Base-by-base conservation (phyloP, 1,284 basidiomycete genomes). In the Anthracocystis setariae region DNA sequence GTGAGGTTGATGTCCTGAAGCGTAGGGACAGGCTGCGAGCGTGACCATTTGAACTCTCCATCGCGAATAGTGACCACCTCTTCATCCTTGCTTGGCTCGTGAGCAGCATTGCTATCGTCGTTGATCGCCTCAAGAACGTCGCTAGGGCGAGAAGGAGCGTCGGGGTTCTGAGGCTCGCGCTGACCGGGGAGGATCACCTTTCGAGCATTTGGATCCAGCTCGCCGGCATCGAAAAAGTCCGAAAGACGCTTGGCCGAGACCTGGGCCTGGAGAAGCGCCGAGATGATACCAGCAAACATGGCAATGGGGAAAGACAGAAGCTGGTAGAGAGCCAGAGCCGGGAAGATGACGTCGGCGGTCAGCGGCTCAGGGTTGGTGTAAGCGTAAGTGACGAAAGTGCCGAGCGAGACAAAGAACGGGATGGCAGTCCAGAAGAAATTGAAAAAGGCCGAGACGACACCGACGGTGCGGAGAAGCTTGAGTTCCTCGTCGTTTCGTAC, bases 301-400 rank as follows among this genome's bases (percentile, higher is more conserved):
- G 91, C 90, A 23, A 92, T 86, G 2, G 91, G 90, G 55, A 91
- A 70, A 23, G 90, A 86, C 3, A 92, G 85, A 27, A 93, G 84
- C 56, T 81, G 73, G 74, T 82, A 82, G 21, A 82, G 61, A 1
- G 80, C 79, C 29, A 82, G 63, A 3, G 81, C 74, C 10, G 79
- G 75, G 68, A 82, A 82, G 55, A 82, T 73, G 63, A 89, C 82
- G 0, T 89, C 87, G 43, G 87, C 85, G 76, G 90, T 85, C 47
- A 93, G 86, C 0, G 42, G 61, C 45, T 84, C 66, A 77, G 93
- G 90, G 1, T 90, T 89, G 1, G 89, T 87, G 20, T 88, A 84
- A 0, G 89, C 88, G 83, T 94, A 95, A 0, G 90, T 90, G 57
- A 94, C 86, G 78, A 96, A 95, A 0, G 92, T 88, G 27, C 95